A percentile compares a stretch with the other conserved stretches of the same genome.
Conservation (phyloP, 768 basidiomycete genomes). For the Leucocoprinus leucothites region DNA sequence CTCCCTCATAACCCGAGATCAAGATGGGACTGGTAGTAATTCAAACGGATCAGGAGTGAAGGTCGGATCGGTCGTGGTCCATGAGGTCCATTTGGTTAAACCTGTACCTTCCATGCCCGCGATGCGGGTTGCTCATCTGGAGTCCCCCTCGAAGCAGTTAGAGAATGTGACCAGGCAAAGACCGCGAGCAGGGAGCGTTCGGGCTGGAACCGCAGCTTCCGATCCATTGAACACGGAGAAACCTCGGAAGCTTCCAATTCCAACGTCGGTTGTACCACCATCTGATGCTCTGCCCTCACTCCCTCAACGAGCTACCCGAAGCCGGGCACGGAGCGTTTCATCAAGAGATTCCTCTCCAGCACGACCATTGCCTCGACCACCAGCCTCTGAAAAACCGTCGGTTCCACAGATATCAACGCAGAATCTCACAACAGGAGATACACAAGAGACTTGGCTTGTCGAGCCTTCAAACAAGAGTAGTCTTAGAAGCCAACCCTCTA, state of each 20-base stretch:
- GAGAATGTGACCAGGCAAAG: too few relatives aligned
- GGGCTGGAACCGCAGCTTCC: too few relatives aligned
- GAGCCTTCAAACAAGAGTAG: neutral
- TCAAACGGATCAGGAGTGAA: neutral
- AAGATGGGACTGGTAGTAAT: too few relatives aligned
- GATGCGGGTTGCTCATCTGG: neutral
- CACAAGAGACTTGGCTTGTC: too few relatives aligned
- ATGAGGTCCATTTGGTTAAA: neutral
- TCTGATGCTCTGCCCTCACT: neutral
- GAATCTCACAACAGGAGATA: neutral
- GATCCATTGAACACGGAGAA: too few relatives aligned
- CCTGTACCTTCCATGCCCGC: neutral
- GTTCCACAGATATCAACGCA: neutral
- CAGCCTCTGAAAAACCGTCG: neutral
- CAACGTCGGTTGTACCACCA: neutral
- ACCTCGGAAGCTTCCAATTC: too few relatives aligned
- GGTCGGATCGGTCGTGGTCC: neutral
- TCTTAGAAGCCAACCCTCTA: neutral
- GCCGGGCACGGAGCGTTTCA: neutral
- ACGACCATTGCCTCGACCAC: neutral
- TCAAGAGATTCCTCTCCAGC: neutral
- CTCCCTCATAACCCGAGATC: too few relatives aligned
- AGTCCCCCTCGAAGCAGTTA: too few relatives aligned
- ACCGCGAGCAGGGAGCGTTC: too few relatives aligned
- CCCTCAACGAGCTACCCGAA: too few relatives aligned